These are phyloP conservation scores for Lagenidium giganteum DNA, from an alignment of 352 stramenopile species.

Conservation along the genomic window DNA sequence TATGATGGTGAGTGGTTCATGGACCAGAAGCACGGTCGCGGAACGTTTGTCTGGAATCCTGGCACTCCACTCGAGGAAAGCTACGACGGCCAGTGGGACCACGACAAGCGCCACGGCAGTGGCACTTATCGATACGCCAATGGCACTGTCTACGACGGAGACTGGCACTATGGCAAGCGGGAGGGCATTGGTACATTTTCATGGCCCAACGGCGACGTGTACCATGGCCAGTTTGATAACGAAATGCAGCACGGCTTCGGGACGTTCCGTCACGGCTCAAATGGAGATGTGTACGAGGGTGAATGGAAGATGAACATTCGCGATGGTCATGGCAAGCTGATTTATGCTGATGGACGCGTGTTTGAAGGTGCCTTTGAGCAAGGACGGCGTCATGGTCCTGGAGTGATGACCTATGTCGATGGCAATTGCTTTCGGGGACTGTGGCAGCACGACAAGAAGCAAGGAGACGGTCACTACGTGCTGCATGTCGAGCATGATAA, in stretches of 20 bases:
- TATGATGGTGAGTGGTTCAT: conserved; percentile 69
- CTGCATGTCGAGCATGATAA: conserved; percentile 22
- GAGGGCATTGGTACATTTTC: conserved; percentile 74
- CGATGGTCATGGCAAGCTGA: conserved; percentile 64
- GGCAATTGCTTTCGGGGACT: conserved; percentile 81
- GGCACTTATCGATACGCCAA: conserved; percentile 62
- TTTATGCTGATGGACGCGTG: conserved; percentile 72
- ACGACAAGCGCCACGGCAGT: conserved; percentile 55
- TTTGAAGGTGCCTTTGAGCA: conserved; percentile 85
- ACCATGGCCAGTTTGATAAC: conserved; percentile 70
- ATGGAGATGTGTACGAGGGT: conserved; percentile 61
- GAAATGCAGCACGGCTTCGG: conserved; percentile 81
- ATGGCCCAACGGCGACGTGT: conserved; percentile 85
- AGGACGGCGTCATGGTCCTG: conserved; percentile 66
- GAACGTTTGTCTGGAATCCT: conserved; percentile 60
- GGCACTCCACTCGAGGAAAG: conserved; percentile 48
- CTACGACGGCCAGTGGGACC: conserved; percentile 73
- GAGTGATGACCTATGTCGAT: conserved; percentile 76
- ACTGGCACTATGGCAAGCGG: conserved; percentile 59
- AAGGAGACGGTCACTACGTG: conserved; percentile 74
- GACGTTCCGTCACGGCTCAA: conserved; percentile 47
- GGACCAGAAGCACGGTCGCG: conserved; percentile 49
- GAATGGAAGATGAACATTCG: conserved; percentile 83
- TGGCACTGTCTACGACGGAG: conserved; percentile 53
- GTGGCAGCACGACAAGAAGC: conserved; percentile 85